A percentile compares a stretch with the other conserved stretches of the same genome.
These are phyloP conservation scores for Beauveria sp. DNA, from an alignment of 2,329 filamentous ascomycete species.

Conservation along the genomic window DNA sequence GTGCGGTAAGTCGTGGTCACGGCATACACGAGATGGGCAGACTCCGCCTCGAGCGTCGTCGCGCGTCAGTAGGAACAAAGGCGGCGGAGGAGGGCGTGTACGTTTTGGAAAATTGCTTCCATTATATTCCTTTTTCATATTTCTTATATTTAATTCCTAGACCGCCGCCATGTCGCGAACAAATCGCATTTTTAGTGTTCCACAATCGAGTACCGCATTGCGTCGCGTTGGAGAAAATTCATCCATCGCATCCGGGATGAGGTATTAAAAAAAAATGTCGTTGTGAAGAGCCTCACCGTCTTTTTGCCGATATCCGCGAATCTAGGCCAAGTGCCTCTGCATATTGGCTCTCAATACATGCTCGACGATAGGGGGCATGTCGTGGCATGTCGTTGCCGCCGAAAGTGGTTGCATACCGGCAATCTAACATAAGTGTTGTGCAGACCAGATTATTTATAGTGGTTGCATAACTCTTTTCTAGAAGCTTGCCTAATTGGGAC, in stretches of 20 bases:
- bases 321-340: neutral
- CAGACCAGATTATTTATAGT: slow-evolving; percentile 3
- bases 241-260: neutral
- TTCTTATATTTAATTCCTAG: neutral
- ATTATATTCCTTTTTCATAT: neutral
- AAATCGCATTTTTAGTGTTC: neutral
- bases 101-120: neutral
- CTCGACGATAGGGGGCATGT: neutral
- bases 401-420: neutral
- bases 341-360: neutral
- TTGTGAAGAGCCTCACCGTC: neutral
- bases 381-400: neutral
- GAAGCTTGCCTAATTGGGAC: slow-evolving; percentile 3
- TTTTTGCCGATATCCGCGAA: neutral
- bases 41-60: neutral
- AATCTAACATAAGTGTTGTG: neutral
- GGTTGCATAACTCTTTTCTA: slow-evolving; percentile 10
- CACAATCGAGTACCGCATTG: neutral
- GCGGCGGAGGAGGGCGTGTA: slow-evolving; percentile 4
- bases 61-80: neutral
- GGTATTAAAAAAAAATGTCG: neutral
- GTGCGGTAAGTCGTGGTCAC: neutral
- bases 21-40: neutral
- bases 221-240: neutral
- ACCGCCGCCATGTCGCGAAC: neutral